Percentiles rank a stretch among this genome's conserved stretches.
Conservation (phyloP, 2,329 filamentous ascomycete genomes). For the Apiospora sp. region DNA sequence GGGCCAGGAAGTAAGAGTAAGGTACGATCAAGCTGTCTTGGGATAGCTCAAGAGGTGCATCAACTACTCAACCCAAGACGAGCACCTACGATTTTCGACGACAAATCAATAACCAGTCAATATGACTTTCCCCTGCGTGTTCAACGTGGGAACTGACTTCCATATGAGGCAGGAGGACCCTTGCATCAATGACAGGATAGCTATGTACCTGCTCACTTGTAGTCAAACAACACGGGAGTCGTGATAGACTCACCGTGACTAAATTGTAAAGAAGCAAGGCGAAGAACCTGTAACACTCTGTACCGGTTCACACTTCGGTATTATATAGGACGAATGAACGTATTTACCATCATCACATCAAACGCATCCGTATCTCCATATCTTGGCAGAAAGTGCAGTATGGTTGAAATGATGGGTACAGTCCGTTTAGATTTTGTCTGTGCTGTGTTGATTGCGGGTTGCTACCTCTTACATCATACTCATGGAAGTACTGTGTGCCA, state of each 20-base stretch:
- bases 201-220: neutral
- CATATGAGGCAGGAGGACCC: neutral
- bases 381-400: neutral
- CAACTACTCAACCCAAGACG: neutral
- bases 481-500: neutral
- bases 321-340: neutral
- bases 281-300: neutral
- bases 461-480: neutral
- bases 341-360: neutral
- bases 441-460: neutral
- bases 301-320: neutral
- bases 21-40: constrained; percentile 2
- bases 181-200: neutral
- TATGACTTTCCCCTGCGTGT: constrained; percentile 5
- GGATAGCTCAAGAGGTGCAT: neutral
- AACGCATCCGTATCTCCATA: neutral
- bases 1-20: neutral
- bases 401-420: neutral
- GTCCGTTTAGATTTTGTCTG: neutral
- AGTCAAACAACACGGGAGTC: neutral
- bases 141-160: neutral
- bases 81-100: neutral
- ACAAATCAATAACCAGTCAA: constrained; percentile 9
- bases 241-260: neutral
- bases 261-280: neutral